Percentiles rank a stretch among this genome's conserved stretches.
Conservation (phyloP, 345 rosid genomes). For the Brassica incana region DNA sequence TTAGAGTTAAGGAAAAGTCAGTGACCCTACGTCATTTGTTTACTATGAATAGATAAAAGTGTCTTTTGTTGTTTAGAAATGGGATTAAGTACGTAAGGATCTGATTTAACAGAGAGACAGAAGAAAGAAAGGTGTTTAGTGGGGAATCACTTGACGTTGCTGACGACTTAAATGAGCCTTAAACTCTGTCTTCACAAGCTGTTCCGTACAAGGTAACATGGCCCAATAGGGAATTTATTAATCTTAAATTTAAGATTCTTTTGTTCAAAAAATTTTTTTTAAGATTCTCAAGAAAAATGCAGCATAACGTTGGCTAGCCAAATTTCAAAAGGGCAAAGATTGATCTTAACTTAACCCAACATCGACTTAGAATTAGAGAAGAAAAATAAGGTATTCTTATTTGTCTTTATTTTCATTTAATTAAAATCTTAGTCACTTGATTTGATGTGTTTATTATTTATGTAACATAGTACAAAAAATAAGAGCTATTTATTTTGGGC, state of each 20-base stretch:
- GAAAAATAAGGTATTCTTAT: neutral
- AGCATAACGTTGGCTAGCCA: constrained; percentile 35
- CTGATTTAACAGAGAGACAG: constrained; percentile 40
- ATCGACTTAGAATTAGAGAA: neutral
- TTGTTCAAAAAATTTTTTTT: neutral
- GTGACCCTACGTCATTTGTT: constrained; percentile 40
- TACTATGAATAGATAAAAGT: constrained; percentile 30
- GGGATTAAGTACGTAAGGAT: constrained; percentile 40
- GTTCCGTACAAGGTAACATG: constrained; percentile 37
- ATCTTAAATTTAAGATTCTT: constrained; percentile 4
- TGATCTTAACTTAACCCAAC: constrained; percentile 29
- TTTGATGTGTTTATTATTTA: neutral
- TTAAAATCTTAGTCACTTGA: constrained; percentile 7
- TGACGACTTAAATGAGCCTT: constrained; percentile 27
- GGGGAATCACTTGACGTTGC: constrained; percentile 41
- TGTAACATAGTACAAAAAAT: neutral
- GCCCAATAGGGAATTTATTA: neutral
- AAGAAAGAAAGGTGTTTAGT: constrained; percentile 34
- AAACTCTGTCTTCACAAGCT: constrained; percentile 33
- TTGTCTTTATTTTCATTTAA: neutral
- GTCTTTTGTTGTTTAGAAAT: constrained; percentile 34
- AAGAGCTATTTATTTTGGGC: neutral
- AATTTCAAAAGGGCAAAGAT: constrained; percentile 19
- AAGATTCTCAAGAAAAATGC: constrained; percentile 10
- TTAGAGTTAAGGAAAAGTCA: constrained; percentile 42